A percentile compares a stretch with the other conserved stretches of the same genome.
These are phyloP conservation scores for Geotrichum australiense DNA, from an alignment of 1,139 yeast species.

Conservation along the genomic window DNA sequence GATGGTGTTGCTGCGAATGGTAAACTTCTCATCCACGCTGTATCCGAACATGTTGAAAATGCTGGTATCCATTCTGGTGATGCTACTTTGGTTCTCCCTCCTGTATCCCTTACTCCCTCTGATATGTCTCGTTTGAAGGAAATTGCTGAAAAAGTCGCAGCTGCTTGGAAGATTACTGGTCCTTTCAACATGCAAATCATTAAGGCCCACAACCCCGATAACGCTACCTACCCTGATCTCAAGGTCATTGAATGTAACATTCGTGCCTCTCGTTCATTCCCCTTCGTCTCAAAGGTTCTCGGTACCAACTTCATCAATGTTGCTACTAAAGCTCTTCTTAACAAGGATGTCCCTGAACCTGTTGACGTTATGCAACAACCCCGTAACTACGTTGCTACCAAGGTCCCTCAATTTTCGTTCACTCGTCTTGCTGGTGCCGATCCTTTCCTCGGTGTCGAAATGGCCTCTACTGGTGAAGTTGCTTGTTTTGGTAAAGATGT, in stretches of 20 bases:
- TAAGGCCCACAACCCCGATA: conserved; percentile 66
- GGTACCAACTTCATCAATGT: conserved; percentile 92
- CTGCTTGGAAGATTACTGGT: conserved; percentile 92
- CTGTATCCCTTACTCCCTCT: conserved; percentile 76
- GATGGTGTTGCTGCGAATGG: conserved; percentile 98
- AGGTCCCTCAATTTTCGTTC: conserved; percentile 97
- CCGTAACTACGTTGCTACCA: conserved; percentile 83
- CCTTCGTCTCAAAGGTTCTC: conserved; percentile 93
- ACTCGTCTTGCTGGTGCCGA: conserved; percentile 98
- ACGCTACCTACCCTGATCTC: conserved; percentile 64
- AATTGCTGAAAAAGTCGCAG: conserved; percentile 90
- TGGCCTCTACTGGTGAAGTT: conserved; percentile 98
- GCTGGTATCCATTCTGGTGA: conserved; percentile 99
- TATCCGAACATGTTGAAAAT: conserved; percentile 96
- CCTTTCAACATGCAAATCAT: conserved; percentile 97
- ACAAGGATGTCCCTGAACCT: conserved; percentile 69
- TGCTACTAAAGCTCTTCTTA: conserved; percentile 80
- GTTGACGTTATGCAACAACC: conserved; percentile 85
- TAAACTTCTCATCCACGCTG: conserved; percentile 92
- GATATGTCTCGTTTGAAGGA: conserved; percentile 85
- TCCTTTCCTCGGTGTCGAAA: conserved; percentile 96
- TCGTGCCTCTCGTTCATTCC: conserved; percentile 98
- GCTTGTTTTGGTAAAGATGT: conserved; percentile 89
- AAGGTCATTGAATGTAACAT: conserved; percentile 98
- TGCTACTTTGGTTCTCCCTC: conserved; percentile 95